A percentile compares a stretch with the other conserved stretches of the same genome.
Evolutionary conservation across 345 rosid genomes (phyloP).

Genomic region (Trapa bicornis): DNA sequence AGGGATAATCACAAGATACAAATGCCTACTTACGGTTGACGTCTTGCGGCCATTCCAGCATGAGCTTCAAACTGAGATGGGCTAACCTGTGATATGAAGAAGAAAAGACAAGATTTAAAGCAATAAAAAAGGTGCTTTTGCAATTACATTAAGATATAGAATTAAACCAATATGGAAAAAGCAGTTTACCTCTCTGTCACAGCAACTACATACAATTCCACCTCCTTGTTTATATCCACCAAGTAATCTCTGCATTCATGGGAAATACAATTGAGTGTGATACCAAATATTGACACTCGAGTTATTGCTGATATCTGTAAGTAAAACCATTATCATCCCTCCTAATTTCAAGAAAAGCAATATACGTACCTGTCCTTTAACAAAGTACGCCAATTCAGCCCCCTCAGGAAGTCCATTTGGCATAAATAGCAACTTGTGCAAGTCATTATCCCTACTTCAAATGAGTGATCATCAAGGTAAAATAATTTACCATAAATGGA

Average conservation of each 20-base stretch:
- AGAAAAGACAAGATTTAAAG: conserved; percentile 2
- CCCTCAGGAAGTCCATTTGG: conserved; percentile 95
- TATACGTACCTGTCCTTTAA: conserved; percentile 62
- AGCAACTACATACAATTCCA: conserved; percentile 82
- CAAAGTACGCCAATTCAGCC: conserved; percentile 70
- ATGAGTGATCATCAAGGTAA: not conserved
- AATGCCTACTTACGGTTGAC: conserved; percentile 81
- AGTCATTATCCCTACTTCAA: conserved; percentile 74
- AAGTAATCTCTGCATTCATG: conserved; percentile 40
- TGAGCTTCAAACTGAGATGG: conserved; percentile 99
- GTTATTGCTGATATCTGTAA: conserved; percentile 1
- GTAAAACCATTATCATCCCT: not conserved
- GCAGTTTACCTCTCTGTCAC: conserved; percentile 53
- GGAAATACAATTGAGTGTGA: conserved; percentile 1
- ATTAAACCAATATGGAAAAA: not conserved
- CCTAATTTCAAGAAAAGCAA: not conserved
- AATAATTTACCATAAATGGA: not conserved
- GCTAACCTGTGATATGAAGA: conserved; percentile 50
- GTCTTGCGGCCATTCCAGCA: conserved; percentile 99
- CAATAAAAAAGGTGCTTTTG: conserved; percentile 1
- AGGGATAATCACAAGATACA: conserved; percentile 5
- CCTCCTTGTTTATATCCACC: conserved; percentile 76
- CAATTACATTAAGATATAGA: not conserved
- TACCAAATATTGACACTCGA: conserved; percentile 6
- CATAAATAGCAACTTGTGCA: conserved; percentile 84